Evolutionary conservation across 768 basidiomycete species (phyloP), one percentile per base, ranked within the genome.

Genomic region (Podaxis carcinomalis): DNA sequence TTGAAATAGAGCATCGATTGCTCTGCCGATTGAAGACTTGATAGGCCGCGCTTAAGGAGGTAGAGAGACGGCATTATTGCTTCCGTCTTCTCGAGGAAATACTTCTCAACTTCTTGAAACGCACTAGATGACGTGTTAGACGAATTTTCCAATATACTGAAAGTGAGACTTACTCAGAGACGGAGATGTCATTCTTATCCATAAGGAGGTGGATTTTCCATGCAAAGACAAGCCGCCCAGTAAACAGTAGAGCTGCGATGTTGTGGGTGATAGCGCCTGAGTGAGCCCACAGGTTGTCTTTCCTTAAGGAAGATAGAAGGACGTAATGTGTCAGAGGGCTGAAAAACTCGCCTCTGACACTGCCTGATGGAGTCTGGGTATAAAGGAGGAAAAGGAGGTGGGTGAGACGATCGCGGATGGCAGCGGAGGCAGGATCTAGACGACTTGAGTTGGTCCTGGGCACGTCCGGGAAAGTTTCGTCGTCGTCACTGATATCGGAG

Each of bases 21-120:
- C 23, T 66, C 65, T n/a, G 65, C 65, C 21, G 63, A 59, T 7
- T 35, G n/a, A 13, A 66, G 37, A 13, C 51, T 36, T 21, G 13
- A 10, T 3, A 66, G 51, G 11, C 63, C 57, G 2, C 58, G 37
- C n/a, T 58, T 58, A 13, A 64, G 59, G 16, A 66, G 50, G 51
- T 66, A 66, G 13, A 66, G 55, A 14, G 19, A 37, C 1, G 65
- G 65, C 49, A 66, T 59, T 28, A 52, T 37, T 5, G 47, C 51
- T 25, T 62, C 61, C 1, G 21, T 39, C 10, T 11, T 3, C 39
- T 63, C 57, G 5, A 19, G 3, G 13, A 51, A 51, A 46, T 40
- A 57, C 39, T 40, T 21, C 16, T 57, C 25, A 28, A 37, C 35
- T 14, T 51, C 5, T 2, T 62, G 23, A 32, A 44, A 57, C 5